Evolutionary conservation across 2,329 filamentous ascomycete species (phyloP).

Genomic region (Purpureocillium takamizusanense): DNA sequence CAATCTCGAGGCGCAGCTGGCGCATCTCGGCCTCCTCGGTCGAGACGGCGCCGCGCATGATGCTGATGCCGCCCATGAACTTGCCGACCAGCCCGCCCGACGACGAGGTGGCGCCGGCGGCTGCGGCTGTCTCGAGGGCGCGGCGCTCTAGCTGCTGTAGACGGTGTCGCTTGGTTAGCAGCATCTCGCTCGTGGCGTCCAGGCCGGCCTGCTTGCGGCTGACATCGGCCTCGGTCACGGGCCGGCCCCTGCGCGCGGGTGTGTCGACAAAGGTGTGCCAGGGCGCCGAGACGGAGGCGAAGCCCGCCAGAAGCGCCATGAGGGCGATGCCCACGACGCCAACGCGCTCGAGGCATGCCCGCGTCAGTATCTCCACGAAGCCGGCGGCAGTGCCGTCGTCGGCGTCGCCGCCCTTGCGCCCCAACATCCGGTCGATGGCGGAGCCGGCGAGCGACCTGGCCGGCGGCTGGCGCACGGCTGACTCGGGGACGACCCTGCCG

Average conservation of each 20-base stretch:
- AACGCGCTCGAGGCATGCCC: slow-evolving; percentile 57
- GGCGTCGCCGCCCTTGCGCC: no score
- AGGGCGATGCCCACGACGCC: slow-evolving; percentile 78
- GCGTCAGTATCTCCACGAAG: slow-evolving; percentile 26
- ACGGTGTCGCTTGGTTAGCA: slow-evolving; percentile 64
- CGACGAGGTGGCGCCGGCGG: slow-evolving; percentile 14
- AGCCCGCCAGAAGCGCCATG: slow-evolving; percentile 83
- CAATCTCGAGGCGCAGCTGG: slow-evolving; percentile 63
- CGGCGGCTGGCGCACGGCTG: slow-evolving; percentile 10
- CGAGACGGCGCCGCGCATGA: slow-evolving; percentile 56
- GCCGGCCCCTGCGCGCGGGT: slow-evolving; percentile 36
- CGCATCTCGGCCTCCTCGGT: slow-evolving; percentile 52
- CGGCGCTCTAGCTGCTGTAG: slow-evolving; percentile 63
- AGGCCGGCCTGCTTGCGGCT: slow-evolving; percentile 70
- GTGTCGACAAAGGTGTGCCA: slow-evolving; percentile 74
- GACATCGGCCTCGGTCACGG: slow-evolving; percentile 66
- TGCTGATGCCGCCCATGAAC: slow-evolving; percentile 65
- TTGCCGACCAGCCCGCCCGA: slow-evolving; percentile 58
- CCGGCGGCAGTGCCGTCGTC: background rate
- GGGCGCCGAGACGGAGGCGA: slow-evolving; percentile 77
- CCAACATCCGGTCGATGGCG: no score
- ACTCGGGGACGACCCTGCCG: slow-evolving; percentile 49
- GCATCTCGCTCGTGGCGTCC: slow-evolving; percentile 71
- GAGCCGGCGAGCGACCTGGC: no score
- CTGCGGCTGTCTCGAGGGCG: slow-evolving; percentile 20